These are phyloP conservation scores for Blastocystis sp. DNA, from an alignment of 352 stramenopile species.

Conservation along the genomic window DNA sequence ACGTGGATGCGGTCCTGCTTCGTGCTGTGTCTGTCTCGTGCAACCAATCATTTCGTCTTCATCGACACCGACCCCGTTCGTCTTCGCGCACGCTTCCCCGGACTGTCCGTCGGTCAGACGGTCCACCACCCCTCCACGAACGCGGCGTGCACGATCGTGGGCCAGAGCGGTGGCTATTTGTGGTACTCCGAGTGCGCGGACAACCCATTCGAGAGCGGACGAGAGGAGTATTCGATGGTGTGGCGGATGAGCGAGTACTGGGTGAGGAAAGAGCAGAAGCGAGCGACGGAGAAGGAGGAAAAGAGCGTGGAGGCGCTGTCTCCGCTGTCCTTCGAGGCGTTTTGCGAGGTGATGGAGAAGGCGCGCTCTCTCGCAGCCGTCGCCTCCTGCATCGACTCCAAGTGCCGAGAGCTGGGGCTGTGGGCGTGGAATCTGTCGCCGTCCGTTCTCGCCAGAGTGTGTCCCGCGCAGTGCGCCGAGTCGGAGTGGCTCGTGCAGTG, in stretches of 20 bases:
- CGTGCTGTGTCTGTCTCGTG: neutral
- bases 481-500: neutral
- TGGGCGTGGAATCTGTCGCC: conserved; percentile 54
- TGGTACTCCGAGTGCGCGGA: neutral
- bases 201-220: conserved; percentile 51
- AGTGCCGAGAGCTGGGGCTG: neutral
- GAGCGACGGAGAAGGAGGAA: neutral
- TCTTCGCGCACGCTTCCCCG: neutral
- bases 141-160: neutral
- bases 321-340: neutral
- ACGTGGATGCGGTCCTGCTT: neutral
- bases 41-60: neutral
- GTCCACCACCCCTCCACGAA: neutral
- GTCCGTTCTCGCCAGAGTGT: neutral
- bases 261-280: neutral
- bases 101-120: neutral
- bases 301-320: neutral
- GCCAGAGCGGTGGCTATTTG: neutral
- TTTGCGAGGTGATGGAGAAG: neutral
- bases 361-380: neutral
- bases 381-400: neutral
- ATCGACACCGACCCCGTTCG: neutral
- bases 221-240: conserved; percentile 16
- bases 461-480: neutral
- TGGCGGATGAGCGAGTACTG: conserved; percentile 2